phyloP scores from a whole-genome alignment of 305 asterid genomes.

The Fraxinus sp. region DNA sequence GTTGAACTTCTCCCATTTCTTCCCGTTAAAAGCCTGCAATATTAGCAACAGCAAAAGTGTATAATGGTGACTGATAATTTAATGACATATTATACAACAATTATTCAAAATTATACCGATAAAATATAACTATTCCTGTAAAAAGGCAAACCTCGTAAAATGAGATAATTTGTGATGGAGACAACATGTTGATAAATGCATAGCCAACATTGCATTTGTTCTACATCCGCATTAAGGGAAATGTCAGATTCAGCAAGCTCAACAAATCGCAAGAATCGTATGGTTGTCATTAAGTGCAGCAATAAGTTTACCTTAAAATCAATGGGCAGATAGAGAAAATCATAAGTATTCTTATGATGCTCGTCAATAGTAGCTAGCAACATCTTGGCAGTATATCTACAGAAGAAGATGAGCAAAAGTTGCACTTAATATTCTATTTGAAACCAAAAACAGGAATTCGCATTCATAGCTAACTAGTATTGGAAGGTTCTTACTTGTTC shows the following conservation, averaged over 20 bases:
- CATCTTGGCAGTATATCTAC: slow-evolving; percentile 85
- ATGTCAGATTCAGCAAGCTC: not conserved
- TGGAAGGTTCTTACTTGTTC: slow-evolving; percentile 49
- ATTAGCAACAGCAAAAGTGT: not conserved
- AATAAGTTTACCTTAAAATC: slow-evolving; percentile 63
- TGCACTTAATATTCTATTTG: slow-evolving; percentile 9
- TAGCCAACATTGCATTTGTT: slow-evolving; percentile 87
- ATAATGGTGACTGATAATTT: not conserved
- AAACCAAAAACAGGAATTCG: not conserved
- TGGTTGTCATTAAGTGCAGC: not conserved
- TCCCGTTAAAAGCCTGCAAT: slow-evolving; percentile 61
- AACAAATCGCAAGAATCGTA: not conserved
- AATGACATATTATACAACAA: not conserved
- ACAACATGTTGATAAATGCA: slow-evolving; percentile 75
- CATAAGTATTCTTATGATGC: slow-evolving; percentile 57
- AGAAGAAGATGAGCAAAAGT: slow-evolving; percentile 4
- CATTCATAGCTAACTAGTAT: not conserved
- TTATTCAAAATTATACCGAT: not conserved
- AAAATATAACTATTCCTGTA: not conserved
- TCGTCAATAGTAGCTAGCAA: slow-evolving; percentile 67
- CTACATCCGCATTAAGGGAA: slow-evolving; percentile 40
- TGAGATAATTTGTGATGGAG: slow-evolving; percentile 53
- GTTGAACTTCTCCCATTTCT: slow-evolving; percentile 79
- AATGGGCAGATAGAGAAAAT: slow-evolving; percentile 78
- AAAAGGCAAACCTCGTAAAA: slow-evolving; percentile 57